Percentiles rank a stretch among this genome's conserved stretches.
These are phyloP conservation scores for Aspergillus tubingensis DNA, from an alignment of 2,329 filamentous ascomycete genomes.

Conservation along the genomic window DNA sequence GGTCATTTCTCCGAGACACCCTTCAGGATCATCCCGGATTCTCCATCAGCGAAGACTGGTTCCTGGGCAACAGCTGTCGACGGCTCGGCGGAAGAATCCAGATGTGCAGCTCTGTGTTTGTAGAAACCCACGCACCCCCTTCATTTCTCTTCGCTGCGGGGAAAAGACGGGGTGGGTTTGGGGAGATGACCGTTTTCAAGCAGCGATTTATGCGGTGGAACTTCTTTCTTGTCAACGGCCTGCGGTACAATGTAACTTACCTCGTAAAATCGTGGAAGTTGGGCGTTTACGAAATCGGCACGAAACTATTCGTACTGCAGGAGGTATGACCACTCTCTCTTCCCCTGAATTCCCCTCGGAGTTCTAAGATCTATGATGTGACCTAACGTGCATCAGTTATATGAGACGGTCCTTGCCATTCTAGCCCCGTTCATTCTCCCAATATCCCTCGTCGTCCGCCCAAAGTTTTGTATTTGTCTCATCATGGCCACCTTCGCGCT, in stretches of 20 bases:
- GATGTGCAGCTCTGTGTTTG: slow-evolving; percentile 54
- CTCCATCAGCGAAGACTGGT: slow-evolving; percentile 55
- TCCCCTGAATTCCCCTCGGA: no score
- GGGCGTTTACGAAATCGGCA: slow-evolving; percentile 52
- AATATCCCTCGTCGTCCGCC: slow-evolving; percentile 48
- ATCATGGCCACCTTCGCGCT: slow-evolving; percentile 41
- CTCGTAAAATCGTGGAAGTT: slow-evolving; percentile 52
- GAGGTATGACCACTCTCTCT: slow-evolving; percentile 32
- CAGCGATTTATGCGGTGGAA: slow-evolving; percentile 56
- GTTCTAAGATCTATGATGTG: neutral
- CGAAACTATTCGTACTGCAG: slow-evolving; percentile 54
- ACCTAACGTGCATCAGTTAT: slow-evolving; percentile 39
- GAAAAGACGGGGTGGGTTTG: slow-evolving; percentile 51
- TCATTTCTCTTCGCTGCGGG: slow-evolving; percentile 44
- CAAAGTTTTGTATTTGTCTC: slow-evolving; percentile 44
- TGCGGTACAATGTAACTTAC: slow-evolving; percentile 52
- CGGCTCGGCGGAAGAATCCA: slow-evolving; percentile 49
- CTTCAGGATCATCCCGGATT: slow-evolving; percentile 55
- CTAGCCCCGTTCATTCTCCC: slow-evolving; percentile 50
- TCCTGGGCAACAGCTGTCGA: slow-evolving; percentile 53
- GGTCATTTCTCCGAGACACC: slow-evolving; percentile 48
- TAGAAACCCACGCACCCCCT: slow-evolving; percentile 53
- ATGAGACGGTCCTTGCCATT: slow-evolving; percentile 51
- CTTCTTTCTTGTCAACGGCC: slow-evolving; percentile 54
- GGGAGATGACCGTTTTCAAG: slow-evolving; percentile 56